Conservation (phyloP, 345 rosid genomes). For the Rhizophora mangle region DNA sequence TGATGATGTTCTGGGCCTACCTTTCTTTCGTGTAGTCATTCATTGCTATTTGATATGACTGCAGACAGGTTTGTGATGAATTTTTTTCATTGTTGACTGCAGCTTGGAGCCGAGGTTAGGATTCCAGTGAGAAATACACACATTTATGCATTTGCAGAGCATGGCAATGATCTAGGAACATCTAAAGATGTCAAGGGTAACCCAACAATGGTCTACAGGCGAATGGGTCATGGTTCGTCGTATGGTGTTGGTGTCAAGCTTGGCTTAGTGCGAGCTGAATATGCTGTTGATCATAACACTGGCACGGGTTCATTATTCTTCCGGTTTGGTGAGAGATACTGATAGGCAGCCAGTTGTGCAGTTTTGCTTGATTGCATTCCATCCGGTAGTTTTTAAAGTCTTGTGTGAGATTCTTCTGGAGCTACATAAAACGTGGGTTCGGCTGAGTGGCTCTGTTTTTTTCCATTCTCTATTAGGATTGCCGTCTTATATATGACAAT, state of each 20-base stretch:
- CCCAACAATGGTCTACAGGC: slow-evolving; percentile 89
- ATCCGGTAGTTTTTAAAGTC: too few species aligned
- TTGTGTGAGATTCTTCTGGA: too few species aligned
- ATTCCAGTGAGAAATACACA: slow-evolving; percentile 84
- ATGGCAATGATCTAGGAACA: slow-evolving; percentile 90
- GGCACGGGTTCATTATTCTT: slow-evolving; percentile 89
- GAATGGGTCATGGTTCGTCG: slow-evolving; percentile 91
- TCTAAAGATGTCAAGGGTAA: slow-evolving; percentile 97
- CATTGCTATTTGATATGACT: too few species aligned
- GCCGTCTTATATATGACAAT: too few species aligned
- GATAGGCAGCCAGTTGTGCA: slow-evolving; percentile 17
- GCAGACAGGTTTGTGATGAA: background rate
- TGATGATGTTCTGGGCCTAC: background rate
- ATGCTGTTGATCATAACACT: slow-evolving; percentile 91
- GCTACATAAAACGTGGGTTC: too few species aligned
- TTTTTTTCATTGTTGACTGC: slow-evolving; percentile 17
- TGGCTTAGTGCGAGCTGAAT: slow-evolving; percentile 88
- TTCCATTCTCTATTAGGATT: too few species aligned
- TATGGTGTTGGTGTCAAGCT: slow-evolving; percentile 85
- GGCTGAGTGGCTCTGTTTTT: too few species aligned
- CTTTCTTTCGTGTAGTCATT: too few species aligned
- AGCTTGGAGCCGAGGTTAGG: slow-evolving; percentile 96
- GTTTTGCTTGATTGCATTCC: too few species aligned
- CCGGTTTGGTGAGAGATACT: slow-evolving; percentile 91
- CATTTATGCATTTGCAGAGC: slow-evolving; percentile 84